These are phyloP conservation scores for Ogataea dorogensis DNA, from an alignment of 805 yeast genomes.

Conservation along the genomic window DNA sequence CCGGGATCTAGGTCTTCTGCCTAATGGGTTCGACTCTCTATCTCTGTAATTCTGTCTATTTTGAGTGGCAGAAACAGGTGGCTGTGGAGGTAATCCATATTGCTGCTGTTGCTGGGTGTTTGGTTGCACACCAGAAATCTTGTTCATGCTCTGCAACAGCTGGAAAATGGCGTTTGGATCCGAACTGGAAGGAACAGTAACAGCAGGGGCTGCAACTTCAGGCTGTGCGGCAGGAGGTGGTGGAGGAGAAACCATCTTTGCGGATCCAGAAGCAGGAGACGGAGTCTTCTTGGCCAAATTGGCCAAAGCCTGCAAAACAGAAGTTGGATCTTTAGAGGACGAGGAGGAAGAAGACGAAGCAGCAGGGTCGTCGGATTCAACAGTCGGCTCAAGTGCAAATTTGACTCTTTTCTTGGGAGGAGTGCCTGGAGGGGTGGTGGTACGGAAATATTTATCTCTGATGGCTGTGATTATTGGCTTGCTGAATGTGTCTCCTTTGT, in stretches of 20 bases:
- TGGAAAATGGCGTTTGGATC: conserved; percentile 47
- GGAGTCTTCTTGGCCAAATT: conserved; percentile 52
- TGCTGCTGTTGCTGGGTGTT: conserved; percentile 24
- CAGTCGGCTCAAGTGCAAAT: conserved; percentile 25
- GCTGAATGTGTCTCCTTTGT: conserved; percentile 73
- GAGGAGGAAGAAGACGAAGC: conserved; percentile 20
- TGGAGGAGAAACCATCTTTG: conserved; percentile 32
- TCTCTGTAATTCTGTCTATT: conserved; percentile 32
- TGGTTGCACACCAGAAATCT: conserved; percentile 26
- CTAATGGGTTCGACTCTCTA: conserved; percentile 34
- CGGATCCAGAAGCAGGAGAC: conserved; percentile 33
- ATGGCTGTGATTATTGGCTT: conserved; percentile 53
- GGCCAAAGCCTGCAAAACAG: conserved; percentile 69
- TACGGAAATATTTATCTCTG: conserved; percentile 55
- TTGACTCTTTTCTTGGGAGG: conserved; percentile 44
- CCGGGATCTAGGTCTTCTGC: conserved; percentile 53
- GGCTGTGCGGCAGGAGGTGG: conserved; percentile 21
- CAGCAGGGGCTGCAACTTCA: conserved; percentile 14
- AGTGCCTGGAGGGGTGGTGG: conserved; percentile 72
- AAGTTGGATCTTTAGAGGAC: conserved; percentile 52
- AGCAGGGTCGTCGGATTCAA: conserved; percentile 12
- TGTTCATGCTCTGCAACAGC: conserved; percentile 51
- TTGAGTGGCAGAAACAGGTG: conserved; percentile 19
- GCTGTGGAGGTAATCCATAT: conserved; percentile 24
- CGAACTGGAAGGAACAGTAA: conserved; percentile 21